Base-by-base conservation (phyloP, 202 grass and related monocot genomes). In the Saccharum hybrid region DNA sequence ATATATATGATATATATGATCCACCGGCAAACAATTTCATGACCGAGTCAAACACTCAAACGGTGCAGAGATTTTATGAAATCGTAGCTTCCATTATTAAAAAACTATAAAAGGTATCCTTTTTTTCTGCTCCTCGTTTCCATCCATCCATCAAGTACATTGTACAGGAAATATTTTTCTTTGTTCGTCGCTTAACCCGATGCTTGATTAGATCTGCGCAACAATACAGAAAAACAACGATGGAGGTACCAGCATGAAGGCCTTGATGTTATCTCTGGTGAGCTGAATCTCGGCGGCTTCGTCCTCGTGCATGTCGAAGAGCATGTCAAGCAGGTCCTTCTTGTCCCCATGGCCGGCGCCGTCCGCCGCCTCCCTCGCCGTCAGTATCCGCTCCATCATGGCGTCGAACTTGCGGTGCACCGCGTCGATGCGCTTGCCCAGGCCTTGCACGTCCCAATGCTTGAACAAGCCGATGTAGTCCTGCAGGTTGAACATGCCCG, bases 231-330 rank as follows among this genome's bases (percentile, higher is more conserved):
- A 41, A 2, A 41, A 41, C 86, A 92, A 7, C 0, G 45, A 48
- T 38, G 31, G 30, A 22, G 43, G 52, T 90, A 94, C 94, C 92
- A 97, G 40, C 74, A 97, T 89, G 77, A 97, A 97, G 7, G 88
- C 92, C 71, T 94, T 97, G 81, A 97, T 92, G 86, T 97, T 94
- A 1, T 97, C 84, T 33, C 90, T 88, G 19, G 48, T 91, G 59
- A 97, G 84, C 56, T 8, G 84, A 62, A 91, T 86, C 79, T 97
- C 90, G 45, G 92, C 94, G 4, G 21, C 67, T 0, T 79, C 67
- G 68, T 94, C 90, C 48, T 94, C 88, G 63, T 94, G 87, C 80
- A 93, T 89, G 77, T 97, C 88, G 31, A 97, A 80, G 16, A 97
- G 89, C 73, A 88, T 83, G 86, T 97, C 92, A 26, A 97, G 85